Conservation (phyloP, 1,284 basidiomycete genomes). For the Tremellales sp. region DNA sequence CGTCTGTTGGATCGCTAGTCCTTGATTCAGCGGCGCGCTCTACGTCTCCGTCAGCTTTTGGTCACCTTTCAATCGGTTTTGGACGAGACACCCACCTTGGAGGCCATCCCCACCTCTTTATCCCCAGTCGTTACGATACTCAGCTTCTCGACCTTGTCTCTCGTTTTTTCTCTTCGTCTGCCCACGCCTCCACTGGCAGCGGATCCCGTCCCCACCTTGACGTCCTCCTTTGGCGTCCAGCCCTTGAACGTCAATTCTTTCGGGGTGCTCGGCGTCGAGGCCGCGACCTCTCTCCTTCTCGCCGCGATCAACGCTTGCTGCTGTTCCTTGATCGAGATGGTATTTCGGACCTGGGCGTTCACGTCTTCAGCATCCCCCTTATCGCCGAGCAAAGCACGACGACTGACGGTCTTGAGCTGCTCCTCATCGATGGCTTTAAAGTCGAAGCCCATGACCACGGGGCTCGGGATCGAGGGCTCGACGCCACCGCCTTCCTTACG, state of each 20-base stretch:
- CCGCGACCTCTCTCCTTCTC: conserved; percentile 34
- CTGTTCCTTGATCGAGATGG: conserved; percentile 45
- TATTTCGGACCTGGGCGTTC: conserved; percentile 39
- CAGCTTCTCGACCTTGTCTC: conserved; percentile 44
- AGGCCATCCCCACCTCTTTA: conserved; percentile 37
- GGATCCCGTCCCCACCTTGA: background rate
- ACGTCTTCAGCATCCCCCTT: conserved; percentile 17
- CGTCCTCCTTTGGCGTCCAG: conserved; percentile 37
- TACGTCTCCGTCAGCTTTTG: conserved; percentile 12
- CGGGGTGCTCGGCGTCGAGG: conserved; percentile 33
- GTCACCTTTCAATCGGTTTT: background rate
- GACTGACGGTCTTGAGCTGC: conserved; percentile 43
- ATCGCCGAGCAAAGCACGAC: background rate
- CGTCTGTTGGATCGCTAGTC: conserved; percentile 36
- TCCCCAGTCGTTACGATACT: conserved; percentile 38
- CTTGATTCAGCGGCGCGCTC: conserved; percentile 43
- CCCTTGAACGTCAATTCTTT: conserved; percentile 44
- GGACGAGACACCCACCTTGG: conserved; percentile 28
- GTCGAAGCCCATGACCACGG: conserved; percentile 47
- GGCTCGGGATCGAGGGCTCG: conserved; percentile 32
- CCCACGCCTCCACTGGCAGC: conserved; percentile 27
- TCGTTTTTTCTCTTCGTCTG: conserved; percentile 41
- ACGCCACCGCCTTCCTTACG: conserved; percentile 26
- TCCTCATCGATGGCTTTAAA: conserved; percentile 42
- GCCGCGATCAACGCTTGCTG: conserved; percentile 46